Conservation (phyloP, 805 yeast species). For the Phaffomyces thermotolerans region DNA sequence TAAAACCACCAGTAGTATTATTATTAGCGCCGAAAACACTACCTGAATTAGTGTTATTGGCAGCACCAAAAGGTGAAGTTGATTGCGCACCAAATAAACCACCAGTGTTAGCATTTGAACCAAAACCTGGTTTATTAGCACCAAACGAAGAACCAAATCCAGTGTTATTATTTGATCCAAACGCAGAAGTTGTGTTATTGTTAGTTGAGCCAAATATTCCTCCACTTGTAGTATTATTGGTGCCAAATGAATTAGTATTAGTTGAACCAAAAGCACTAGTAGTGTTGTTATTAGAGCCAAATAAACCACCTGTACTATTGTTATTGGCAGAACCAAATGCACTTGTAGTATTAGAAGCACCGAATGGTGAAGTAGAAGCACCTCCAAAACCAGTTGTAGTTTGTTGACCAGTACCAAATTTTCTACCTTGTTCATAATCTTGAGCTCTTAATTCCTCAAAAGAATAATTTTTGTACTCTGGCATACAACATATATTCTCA, state of each 20-base stretch:
- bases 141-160: slow-evolving; percentile 26
- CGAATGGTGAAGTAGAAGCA: slow-evolving; percentile 27
- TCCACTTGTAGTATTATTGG: slow-evolving; percentile 14
- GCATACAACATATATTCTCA: slow-evolving; percentile 82
- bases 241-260: slow-evolving; percentile 13
- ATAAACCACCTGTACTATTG: slow-evolving; percentile 23
- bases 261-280: slow-evolving; percentile 12
- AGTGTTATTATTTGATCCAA: slow-evolving; percentile 16
- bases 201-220: slow-evolving; percentile 26
- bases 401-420: slow-evolving; percentile 41
- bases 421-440: slow-evolving; percentile 74
- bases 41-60: slow-evolving; percentile 12
- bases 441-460: slow-evolving; percentile 84
- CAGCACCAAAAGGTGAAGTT: slow-evolving; percentile 25
- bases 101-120: slow-evolving; percentile 22
- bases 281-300: slow-evolving; percentile 24
- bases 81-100: slow-evolving; percentile 21
- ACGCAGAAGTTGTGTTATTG: slow-evolving; percentile 19
- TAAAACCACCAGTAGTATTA: slow-evolving; percentile 28
- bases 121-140: slow-evolving; percentile 26
- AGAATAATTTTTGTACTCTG: slow-evolving; percentile 75
- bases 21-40: slow-evolving; percentile 9
- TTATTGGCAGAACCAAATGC: slow-evolving; percentile 27
- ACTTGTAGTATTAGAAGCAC: slow-evolving; percentile 21
- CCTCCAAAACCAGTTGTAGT: slow-evolving; percentile 9